These are phyloP conservation scores for Skeletonema tropicum DNA, from an alignment of 108 stramenopile genomes.

Conservation along the genomic window DNA sequence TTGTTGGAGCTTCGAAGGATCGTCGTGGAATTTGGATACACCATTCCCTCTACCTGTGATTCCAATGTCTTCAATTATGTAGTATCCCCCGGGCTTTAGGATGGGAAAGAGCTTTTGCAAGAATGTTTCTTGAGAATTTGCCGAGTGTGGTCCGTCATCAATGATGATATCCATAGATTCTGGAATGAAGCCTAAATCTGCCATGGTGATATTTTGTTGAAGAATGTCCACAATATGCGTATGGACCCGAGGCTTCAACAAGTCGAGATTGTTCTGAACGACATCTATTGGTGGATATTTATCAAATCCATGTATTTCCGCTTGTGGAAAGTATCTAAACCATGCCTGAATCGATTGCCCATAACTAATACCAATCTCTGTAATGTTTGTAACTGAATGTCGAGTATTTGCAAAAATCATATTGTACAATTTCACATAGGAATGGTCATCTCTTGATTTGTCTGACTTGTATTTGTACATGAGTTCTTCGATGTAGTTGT, in stretches of 20 bases:
- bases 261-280: constrained; percentile 18
- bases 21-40: constrained; percentile 14
- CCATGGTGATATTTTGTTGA: not conserved
- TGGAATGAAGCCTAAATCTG: constrained; percentile 17
- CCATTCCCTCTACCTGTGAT: constrained; percentile 6
- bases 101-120: constrained; percentile 24
- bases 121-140: constrained; percentile 16
- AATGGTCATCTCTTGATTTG: constrained; percentile 42
- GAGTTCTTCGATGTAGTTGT: constrained; percentile 23
- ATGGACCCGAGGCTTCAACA: constrained; percentile 12
- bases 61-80: constrained; percentile 37
- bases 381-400: constrained; percentile 28
- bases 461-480: constrained; percentile 44
- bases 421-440: constrained; percentile 31
- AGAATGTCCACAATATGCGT: constrained; percentile 20
- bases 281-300: not conserved
- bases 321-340: constrained; percentile 33
- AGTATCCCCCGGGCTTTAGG: constrained; percentile 30
- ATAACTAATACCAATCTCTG: constrained; percentile 26
- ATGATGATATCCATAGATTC: constrained; percentile 32
- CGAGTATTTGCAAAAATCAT: constrained; percentile 24
- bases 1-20: constrained; percentile 9
- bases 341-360: constrained; percentile 35
- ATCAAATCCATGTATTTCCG: constrained; percentile 42
- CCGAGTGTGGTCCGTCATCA: constrained; percentile 31